Evolutionary conservation across 495 filamentous ascomycete genomes (phyloP).

Genomic region (Annulohypoxylon moriforme): DNA sequence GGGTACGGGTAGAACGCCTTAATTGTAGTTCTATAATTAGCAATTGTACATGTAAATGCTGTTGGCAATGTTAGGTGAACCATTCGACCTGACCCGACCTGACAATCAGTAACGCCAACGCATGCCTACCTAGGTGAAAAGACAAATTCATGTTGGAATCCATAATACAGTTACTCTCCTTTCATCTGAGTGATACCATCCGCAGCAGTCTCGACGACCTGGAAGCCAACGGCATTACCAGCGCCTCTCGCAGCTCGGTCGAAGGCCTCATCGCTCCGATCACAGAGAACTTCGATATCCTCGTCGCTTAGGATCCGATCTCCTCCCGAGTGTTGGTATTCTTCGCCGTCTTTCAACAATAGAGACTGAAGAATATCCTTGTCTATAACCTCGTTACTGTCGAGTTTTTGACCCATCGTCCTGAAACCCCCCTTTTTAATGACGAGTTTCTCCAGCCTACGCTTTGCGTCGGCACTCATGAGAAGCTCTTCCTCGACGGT

Average conservation of each 20-base stretch:
- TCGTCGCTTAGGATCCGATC: conserved; percentile 76
- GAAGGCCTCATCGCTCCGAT: conserved; percentile 86
- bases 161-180: conserved; percentile 17
- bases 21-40: neutral
- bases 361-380: conserved; percentile 69
- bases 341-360: conserved; percentile 72
- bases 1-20: neutral
- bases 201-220: conserved; percentile 72
- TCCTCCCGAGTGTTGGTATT: conserved; percentile 66
- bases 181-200: conserved; percentile 56
- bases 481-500: conserved; percentile 93
- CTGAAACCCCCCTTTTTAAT: conserved; percentile 89
- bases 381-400: conserved; percentile 61
- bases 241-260: conserved; percentile 78
- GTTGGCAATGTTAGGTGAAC: neutral
- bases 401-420: conserved; percentile 69
- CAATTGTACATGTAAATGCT: conserved; percentile 1
- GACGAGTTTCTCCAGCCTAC: conserved; percentile 92
- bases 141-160: neutral
- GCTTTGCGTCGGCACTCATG: conserved; percentile 89
- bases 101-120: conserved; percentile 16
- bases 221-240: conserved; percentile 70
- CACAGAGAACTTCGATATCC: conserved; percentile 83
- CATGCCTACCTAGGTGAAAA: neutral
- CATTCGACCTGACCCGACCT: neutral